Base-by-base conservation (phyloP, 164 flowering plant genomes). In the Houttuynia cordata region DNA sequence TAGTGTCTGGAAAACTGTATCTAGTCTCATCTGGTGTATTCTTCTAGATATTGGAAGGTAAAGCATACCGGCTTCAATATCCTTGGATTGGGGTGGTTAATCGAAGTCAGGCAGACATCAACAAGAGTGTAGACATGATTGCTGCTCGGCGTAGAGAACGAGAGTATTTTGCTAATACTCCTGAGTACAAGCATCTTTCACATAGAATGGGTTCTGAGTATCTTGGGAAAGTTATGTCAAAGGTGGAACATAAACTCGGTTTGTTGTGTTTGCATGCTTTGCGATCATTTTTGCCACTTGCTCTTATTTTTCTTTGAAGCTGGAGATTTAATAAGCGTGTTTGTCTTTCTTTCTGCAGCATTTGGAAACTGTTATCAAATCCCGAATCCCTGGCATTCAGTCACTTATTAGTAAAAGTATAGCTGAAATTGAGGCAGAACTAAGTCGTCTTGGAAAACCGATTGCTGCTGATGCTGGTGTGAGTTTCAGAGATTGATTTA, bases 71-170 rank as follows among this genome's bases (percentile, higher is more conserved):
- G 63, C 78, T 87, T 17, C 85, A 83, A 65, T 85, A 72, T 71
- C 95, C 95, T 24, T 87, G 95, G 95, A 66, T 87, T 69, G 95
- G 95, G 67, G 88, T 85, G 56, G 95, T 87, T 40, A 87, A 83
- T 65, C 91, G 95, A 20, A 84, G 91, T 59, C 95, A 87, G 79
- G 86, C 86, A 34, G 94, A 87, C 69, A 87, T 84, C 62, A 87
- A 85, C 76, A 85, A 85, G 74, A 87, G 80, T 73, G 88, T 85
- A 59, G 95, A 87, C 69, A 87, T 87, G 95, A 85, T 87, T 73
- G 91, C 91, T 76, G 95, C 95, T 58, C 80, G 95, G 57, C 79
- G 86, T 53, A 79, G 86, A 64, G 95, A 87, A 73, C 76, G 89
- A 13, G 88, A 87, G 42, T 87, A 81, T 68, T 87, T 87, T 69